Base-by-base conservation (phyloP, 1,284 basidiomycete species). In the Phenoliferia sp. region DNA sequence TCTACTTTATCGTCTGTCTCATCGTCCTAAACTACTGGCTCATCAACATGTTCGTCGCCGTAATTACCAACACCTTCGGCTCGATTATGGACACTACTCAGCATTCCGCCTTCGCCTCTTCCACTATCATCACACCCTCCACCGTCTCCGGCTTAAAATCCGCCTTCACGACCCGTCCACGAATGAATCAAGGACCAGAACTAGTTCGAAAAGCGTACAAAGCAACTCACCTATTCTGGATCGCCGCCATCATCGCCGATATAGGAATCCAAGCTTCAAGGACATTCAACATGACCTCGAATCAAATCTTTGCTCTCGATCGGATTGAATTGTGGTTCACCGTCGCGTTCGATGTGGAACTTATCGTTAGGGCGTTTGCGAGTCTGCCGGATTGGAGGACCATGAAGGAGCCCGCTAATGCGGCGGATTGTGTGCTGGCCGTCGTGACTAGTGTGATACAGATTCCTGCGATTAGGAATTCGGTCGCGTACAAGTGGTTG, bases 61-160 rank as follows among this genome's bases (percentile, higher is more conserved):
- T 98, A 55, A 96, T 98, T 74, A 94, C 94, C 55, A 92, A 94
- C 78, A 93, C 92, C 0, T 99, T 99, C 79, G 88, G 88, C 31
- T 90, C 90, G 19, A 95, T 98, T 69, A 85, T 92, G 28, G 85
- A 88, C 7, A 88, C 92, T 74, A 98, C 94, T 2, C 87, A 90
- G 78, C 90, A 89, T 78, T 94, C 92, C 78, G 95, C 95, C 0
- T 99, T 98, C 77, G 92, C 91, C 64, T 60, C 69, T n/a, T 3
- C 26, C 4, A 36, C 28, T 22, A 10, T 29, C 22, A 2, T 7
- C 35, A 5, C 63, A 61, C 58, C 26, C 26, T 64, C 56, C 12
- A 48, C 61, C 22, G 12, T 26, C 54, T 35, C 6, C 28, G 36
- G 55, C 10, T 33, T 33, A 6, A 66, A 71, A 36, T 54, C 62